Evolutionary conservation across 176 grass and related monocot genomes (phyloP), one percentile per base, ranked within the genome.

Genomic region (Zoysia japonica): DNA sequence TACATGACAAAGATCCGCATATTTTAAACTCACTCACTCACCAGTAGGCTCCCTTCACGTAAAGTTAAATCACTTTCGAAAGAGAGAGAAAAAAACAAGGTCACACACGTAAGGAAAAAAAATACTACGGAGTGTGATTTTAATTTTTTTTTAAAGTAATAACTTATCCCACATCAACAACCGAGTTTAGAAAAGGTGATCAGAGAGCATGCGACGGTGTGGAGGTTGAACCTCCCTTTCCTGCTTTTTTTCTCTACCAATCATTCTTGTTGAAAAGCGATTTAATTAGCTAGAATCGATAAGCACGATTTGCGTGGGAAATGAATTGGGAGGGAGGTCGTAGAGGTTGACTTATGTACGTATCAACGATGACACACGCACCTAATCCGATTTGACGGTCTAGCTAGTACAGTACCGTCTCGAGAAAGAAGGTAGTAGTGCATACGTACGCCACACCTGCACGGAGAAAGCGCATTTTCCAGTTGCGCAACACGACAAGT

Each of bases 241-340:
- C 47, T 61, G 11, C 28, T 28, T 28, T 48, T 75, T 67, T 44
- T 51, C 5, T 67, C n/a, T 43, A 11, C 16, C 6, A 3, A 36
- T 10, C 52, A 69, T 75, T 49, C 38, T 28, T 28, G 28, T 28
- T 28, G 28, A 28, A 28, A 28, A 28, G 28, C 28, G 28, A 28
- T 28, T 28, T 28, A 28, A 28, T 28, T 28, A 28, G 28, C 72
- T 66, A 39, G 53, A 79, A 16, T 35, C 44, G 46, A 70, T 51
- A 71, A 57, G 37, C 77, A 61, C 74, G 70, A 2, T 80, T 74
- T 67, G 55, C n/a, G 78, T 71, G 71, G 54, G 55, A 70, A 71
- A 13, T 5, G 40, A 44, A 70, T 65, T 9, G 55, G 2, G 54
- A 42, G 6, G 6, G 16, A 50, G 0, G 63, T 6, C 10, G 28